phyloP scores from a whole-genome alignment of 2,329 filamentous ascomycete genomes.

The Venturia nashicola region DNA sequence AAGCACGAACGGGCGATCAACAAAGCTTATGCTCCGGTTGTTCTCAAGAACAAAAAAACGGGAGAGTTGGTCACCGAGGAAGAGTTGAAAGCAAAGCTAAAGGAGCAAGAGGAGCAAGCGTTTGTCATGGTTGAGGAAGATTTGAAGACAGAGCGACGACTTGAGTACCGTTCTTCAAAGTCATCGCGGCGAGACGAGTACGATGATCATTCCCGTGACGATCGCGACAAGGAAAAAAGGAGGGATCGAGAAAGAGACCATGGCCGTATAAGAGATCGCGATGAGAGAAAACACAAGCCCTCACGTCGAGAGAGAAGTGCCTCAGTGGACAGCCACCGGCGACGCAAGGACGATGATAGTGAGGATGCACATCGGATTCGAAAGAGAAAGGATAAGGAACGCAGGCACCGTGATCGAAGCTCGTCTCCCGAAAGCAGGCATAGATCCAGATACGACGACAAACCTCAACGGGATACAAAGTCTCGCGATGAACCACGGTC shows the following conservation, averaged over 20 bases:
- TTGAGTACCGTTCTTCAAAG: neutral
- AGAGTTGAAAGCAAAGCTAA: constrained; percentile 41
- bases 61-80: constrained; percentile 52
- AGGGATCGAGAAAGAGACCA: constrained; percentile 4
- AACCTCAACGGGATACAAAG: neutral
- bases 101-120: constrained; percentile 30
- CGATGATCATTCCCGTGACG: neutral
- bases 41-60: constrained; percentile 48
- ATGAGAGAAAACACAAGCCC: constrained; percentile 12
- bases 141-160: neutral
- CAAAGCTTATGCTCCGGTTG: constrained; percentile 48
- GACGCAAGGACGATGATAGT: constrained; percentile 1
- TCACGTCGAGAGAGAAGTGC: constrained; percentile 13
- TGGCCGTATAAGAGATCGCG: constrained; percentile 4
- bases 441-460: constrained; percentile 4
- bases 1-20: constrained; percentile 25
- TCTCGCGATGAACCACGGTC: neutral
- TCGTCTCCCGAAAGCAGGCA: neutral
- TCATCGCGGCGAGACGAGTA: neutral
- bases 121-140: constrained; percentile 16
- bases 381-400: neutral
- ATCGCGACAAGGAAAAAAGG: neutral
- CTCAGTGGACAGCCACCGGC: constrained; percentile 9
- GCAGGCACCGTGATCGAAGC: constrained; percentile 4
- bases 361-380: neutral